A percentile compares a stretch with the other conserved stretches of the same genome.
phyloP scores from a whole-genome alignment of 345 rosid genomes.

The Reutealis trisperma region DNA sequence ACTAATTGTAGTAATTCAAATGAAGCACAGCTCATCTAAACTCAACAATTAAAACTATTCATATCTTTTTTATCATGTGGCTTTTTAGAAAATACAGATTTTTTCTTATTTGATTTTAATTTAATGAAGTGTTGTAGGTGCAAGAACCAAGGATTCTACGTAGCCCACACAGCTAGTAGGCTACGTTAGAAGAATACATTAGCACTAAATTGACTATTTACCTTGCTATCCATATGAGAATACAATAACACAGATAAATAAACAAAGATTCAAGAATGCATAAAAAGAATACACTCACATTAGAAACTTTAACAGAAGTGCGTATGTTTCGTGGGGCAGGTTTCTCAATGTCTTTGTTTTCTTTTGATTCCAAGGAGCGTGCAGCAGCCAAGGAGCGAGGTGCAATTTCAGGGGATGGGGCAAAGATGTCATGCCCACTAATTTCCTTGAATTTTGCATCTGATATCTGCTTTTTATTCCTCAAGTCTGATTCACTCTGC shows the following conservation, averaged over 20 bases:
- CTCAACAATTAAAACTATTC: too few species aligned
- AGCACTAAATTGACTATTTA: not conserved
- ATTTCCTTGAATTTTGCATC: slow-evolving; percentile 34
- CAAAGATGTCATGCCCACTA: slow-evolving; percentile 37
- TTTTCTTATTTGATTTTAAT: too few species aligned
- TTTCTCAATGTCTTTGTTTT: slow-evolving; percentile 61
- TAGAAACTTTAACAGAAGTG: slow-evolving; percentile 72
- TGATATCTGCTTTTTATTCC: slow-evolving; percentile 29
- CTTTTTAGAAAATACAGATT: too few species aligned
- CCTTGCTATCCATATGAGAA: not conserved
- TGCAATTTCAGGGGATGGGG: slow-evolving; percentile 23
- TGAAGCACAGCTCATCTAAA: too few species aligned
- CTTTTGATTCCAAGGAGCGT: slow-evolving; percentile 53
- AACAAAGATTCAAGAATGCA: not conserved
- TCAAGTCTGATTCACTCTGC: slow-evolving; percentile 20
- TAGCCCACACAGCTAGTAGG: not conserved
- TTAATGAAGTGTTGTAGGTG: too few species aligned
- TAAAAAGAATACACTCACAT: slow-evolving; percentile 45
- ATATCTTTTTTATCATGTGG: too few species aligned
- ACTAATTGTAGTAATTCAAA: too few species aligned
- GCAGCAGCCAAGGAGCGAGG: slow-evolving; percentile 35
- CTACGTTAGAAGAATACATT: not conserved
- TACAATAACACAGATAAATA: not conserved
- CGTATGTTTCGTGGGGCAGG: slow-evolving; percentile 68
- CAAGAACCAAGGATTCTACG: too few species aligned